Conservation (phyloP, 176 grass and related monocot genomes). For the Phyllostachys edulis region DNA sequence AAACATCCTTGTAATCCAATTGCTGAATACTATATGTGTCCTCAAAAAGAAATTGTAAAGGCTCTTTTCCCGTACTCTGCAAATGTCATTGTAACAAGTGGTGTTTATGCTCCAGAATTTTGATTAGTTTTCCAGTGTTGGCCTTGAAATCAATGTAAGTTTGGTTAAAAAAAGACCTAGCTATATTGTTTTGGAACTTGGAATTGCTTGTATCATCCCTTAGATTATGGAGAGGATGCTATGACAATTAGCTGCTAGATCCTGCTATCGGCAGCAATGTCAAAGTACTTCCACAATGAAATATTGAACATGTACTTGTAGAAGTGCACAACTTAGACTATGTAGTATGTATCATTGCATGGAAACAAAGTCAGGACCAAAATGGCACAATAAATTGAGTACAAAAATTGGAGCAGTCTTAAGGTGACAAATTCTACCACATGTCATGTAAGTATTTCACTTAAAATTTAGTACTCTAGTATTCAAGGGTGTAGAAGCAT, state of each 20-base stretch:
- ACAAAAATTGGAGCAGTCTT: not conserved
- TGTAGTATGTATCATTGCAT: not conserved
- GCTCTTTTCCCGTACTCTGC: not conserved
- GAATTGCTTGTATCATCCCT: not conserved
- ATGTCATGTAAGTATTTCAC: not conserved
- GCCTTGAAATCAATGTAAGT: slow-evolving; percentile 15
- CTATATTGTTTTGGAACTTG: slow-evolving; percentile 17
- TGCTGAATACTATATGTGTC: slow-evolving; percentile 22
- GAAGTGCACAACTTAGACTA: not conserved
- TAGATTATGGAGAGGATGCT: not conserved
- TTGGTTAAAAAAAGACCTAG: not conserved
- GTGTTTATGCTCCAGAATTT: not conserved
- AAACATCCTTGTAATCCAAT: slow-evolving; percentile 32
- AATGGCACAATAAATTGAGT: not conserved
- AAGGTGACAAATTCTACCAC: not conserved
- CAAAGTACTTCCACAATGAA: not conserved
- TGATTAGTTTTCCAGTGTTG: not conserved
- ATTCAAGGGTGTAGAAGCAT: not conserved
- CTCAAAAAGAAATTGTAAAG: slow-evolving; percentile 28
- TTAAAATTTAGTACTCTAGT: not conserved
- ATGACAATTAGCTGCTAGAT: not conserved
- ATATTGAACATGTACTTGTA: not conserved
- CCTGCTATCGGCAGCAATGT: not conserved
- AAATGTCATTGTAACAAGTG: not conserved
- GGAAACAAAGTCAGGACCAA: not conserved